Conservation (phyloP, 106 monocot genomes). For the Iris macrosiphon region DNA sequence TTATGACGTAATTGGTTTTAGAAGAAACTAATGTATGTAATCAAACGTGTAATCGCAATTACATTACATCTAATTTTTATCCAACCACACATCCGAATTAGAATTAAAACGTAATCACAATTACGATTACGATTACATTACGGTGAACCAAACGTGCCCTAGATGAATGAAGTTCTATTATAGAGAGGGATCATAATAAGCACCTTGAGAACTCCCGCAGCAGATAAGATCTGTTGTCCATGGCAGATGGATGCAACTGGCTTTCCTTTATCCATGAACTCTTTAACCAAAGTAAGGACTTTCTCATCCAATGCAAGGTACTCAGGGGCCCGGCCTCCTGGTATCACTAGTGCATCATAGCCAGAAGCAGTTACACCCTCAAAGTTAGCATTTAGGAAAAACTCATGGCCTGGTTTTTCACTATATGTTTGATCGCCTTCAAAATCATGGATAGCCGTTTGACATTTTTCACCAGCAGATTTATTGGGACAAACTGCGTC, state of each 20-base stretch:
- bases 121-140: too few species aligned
- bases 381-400: slow-evolving; percentile 49
- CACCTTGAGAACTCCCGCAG: slow-evolving; percentile 95
- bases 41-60: too few species aligned
- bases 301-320: slow-evolving; percentile 77
- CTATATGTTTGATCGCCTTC: slow-evolving; percentile 95
- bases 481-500: slow-evolving; percentile 80
- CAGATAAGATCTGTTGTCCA: slow-evolving; percentile 90
- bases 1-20: too few species aligned
- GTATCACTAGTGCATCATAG: slow-evolving; percentile 89
- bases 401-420: slow-evolving; percentile 85
- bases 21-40: too few species aligned
- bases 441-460: slow-evolving; percentile 91
- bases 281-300: slow-evolving; percentile 66
- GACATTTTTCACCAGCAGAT: slow-evolving; percentile 62
- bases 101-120: too few species aligned
- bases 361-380: slow-evolving; percentile 33
- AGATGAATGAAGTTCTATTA: too few species aligned
- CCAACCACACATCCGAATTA: too few species aligned
- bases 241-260: slow-evolving; percentile 96
- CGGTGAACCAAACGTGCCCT: too few species aligned
- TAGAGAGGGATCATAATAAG: background rate
- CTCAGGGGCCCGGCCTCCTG: slow-evolving; percentile 86
- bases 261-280: slow-evolving; percentile 66
- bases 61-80: too few species aligned